Evolutionary conservation across 495 filamentous ascomycete species (phyloP).

Genomic region (Cercophora newfieldiana): DNA sequence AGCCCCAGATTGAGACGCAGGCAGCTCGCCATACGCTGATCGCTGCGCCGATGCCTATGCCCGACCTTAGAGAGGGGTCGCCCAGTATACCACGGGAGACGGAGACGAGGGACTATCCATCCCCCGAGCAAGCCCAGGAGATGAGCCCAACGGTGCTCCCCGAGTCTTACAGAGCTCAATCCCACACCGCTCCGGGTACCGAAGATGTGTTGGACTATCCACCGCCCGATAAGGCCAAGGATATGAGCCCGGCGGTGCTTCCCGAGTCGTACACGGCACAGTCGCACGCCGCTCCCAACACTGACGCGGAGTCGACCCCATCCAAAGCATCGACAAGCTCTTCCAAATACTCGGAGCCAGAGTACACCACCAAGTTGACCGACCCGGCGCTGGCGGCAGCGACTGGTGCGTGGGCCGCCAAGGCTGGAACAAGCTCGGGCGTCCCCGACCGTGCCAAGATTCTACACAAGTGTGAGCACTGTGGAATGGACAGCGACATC

Average conservation of each 20-base stretch:
- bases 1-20: not conserved
- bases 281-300: not conserved
- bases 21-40: not conserved
- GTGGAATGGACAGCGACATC: constrained; percentile 14
- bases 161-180: constrained; percentile 11
- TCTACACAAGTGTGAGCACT: constrained; percentile 35
- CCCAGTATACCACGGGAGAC: not conserved
- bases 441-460: constrained; percentile 17
- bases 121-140: not conserved
- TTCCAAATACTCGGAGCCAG: not conserved
- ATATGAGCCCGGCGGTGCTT: constrained; percentile 28
- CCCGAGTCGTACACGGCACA: constrained; percentile 19
- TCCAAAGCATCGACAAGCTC: not conserved
- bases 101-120: not conserved
- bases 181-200: not conserved
- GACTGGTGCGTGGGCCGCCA: constrained; percentile 23
- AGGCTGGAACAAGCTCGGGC: not conserved
- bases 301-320: not conserved
- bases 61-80: not conserved
- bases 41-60: constrained; percentile 1
- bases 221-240: constrained; percentile 9
- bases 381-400: constrained; percentile 26
- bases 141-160: constrained; percentile 28
- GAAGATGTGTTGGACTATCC: constrained; percentile 1
- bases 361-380: not conserved